Percentiles rank a stretch among this genome's conserved stretches.
These are phyloP conservation scores for Gossypium gossypioides DNA, from an alignment of 441 rosid genomes.

Conservation along the genomic window DNA sequence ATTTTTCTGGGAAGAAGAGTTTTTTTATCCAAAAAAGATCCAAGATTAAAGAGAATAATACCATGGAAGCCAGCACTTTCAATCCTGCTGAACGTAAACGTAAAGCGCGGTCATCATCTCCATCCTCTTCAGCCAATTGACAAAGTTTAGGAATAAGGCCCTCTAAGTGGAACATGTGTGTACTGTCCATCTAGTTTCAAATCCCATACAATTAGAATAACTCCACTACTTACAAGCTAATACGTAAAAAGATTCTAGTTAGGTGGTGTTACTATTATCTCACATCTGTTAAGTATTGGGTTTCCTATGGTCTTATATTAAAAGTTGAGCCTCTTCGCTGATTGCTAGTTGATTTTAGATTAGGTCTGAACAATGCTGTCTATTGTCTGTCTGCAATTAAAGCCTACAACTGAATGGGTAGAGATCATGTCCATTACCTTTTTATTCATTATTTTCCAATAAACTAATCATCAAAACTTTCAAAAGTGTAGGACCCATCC, in stretches of 20 bases:
- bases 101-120: conserved; percentile 60
- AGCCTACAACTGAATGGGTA: conserved; percentile 1
- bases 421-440: not conserved
- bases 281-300: not conserved
- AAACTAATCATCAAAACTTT: not conserved
- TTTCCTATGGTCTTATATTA: not conserved
- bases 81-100: conserved; percentile 66
- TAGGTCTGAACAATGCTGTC: not conserved
- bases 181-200: conserved; percentile 47
- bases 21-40: not conserved
- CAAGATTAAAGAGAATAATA: conserved; percentile 22
- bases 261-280: not conserved
- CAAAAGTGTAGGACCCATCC: not conserved
- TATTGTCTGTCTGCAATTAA: conserved; percentile 1
- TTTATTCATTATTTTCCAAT: not conserved
- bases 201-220: conserved; percentile 24
- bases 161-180: conserved; percentile 87
- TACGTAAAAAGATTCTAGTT: not conserved
- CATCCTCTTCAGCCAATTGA: conserved; percentile 79
- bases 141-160: conserved; percentile 86
- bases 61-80: conserved; percentile 82
- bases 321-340: not conserved
- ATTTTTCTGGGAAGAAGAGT: not conserved
- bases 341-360: not conserved
- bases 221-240: conserved; percentile 1